A percentile compares a stretch with the other conserved stretches of the same genome.
phyloP scores from a whole-genome alignment of 2,329 filamentous ascomycete genomes.

The Pseudogymnoascus verrucosus region DNA sequence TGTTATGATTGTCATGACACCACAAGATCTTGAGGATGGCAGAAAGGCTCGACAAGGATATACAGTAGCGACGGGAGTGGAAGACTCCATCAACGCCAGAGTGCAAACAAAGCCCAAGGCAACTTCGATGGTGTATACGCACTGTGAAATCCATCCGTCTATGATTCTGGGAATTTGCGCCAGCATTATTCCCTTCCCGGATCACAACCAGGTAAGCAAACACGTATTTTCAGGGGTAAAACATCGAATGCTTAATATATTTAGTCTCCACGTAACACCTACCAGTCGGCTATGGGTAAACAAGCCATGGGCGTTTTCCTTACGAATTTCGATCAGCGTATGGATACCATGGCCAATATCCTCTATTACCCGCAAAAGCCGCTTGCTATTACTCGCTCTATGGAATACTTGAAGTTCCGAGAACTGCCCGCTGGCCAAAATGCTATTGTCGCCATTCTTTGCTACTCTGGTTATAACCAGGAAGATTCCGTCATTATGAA shows the following conservation, averaged over 20 bases:
- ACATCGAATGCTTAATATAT: constrained; percentile 27
- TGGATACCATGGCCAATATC: constrained; percentile 99
- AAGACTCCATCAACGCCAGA: constrained; percentile 4
- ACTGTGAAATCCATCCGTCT: constrained; percentile 97
- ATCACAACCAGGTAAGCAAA: constrained; percentile 75
- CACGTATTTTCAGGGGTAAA: background rate
- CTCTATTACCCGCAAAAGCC: constrained; percentile 98
- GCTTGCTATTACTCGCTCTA: constrained; percentile 87
- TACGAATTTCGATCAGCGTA: constrained; percentile 91
- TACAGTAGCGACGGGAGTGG: background rate
- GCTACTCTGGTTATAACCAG: constrained; percentile 98
- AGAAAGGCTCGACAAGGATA: background rate
- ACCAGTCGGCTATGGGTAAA: constrained; percentile 99
- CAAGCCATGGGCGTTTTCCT: constrained; percentile 99
- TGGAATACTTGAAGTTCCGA: constrained; percentile 98
- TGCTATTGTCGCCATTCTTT: constrained; percentile 94
- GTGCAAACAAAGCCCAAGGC: constrained; percentile 8
- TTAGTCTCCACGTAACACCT: constrained; percentile 94
- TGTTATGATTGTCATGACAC: constrained; percentile 98
- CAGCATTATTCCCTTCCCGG: constrained; percentile 98
- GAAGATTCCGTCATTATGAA: constrained; percentile 99
- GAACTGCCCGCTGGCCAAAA: constrained; percentile 96
- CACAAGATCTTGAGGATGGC: constrained; percentile 69
- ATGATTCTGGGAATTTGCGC: constrained; percentile 99
- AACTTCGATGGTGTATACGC: constrained; percentile 43